phyloP scores from a whole-genome alignment of 352 stramenopile species.

The Phytophthora meadii region DNA sequence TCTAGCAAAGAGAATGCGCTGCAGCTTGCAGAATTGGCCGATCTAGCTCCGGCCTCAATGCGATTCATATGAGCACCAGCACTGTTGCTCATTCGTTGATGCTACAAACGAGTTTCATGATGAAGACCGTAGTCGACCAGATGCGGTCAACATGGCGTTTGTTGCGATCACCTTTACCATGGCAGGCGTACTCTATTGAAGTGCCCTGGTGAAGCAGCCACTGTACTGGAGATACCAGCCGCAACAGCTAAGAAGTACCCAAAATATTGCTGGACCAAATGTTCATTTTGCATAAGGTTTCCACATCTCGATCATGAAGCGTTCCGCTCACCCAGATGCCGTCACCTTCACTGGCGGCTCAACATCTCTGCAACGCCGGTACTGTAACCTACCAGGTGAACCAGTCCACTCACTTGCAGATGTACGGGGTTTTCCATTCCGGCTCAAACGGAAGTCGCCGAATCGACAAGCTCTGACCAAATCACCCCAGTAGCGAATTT shows the following conservation, averaged over 20 bases:
- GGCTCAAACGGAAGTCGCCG: neutral
- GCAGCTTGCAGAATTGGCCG: neutral
- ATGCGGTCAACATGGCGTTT: slow-evolving; percentile 7
- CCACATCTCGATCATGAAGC: slow-evolving; percentile 6
- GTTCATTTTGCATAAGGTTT: slow-evolving; percentile 1
- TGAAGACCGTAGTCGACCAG: slow-evolving; percentile 4
- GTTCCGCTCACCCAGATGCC: slow-evolving; percentile 17
- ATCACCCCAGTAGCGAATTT: neutral
- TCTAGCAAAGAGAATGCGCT: neutral
- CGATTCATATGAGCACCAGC: slow-evolving; percentile 5
- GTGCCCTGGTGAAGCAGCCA: slow-evolving; percentile 1
- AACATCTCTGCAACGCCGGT: slow-evolving; percentile 9
- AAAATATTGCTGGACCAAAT: neutral
- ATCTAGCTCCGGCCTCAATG: slow-evolving; percentile 15
- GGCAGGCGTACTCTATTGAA: neutral
- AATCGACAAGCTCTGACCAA: too few species aligned
- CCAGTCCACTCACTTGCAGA: too few species aligned
- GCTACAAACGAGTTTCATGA: neutral
- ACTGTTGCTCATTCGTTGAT: neutral
- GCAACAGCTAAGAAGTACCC: neutral
- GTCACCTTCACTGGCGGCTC: slow-evolving; percentile 11
- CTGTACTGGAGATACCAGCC: neutral
- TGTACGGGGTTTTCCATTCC: slow-evolving; percentile 1
- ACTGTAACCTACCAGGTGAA: slow-evolving; percentile 12
- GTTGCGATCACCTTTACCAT: slow-evolving; percentile 14